Evolutionary conservation across 768 basidiomycete genomes (phyloP), one percentile per base, ranked within the genome.

Genomic region (Boletus insuetus): DNA sequence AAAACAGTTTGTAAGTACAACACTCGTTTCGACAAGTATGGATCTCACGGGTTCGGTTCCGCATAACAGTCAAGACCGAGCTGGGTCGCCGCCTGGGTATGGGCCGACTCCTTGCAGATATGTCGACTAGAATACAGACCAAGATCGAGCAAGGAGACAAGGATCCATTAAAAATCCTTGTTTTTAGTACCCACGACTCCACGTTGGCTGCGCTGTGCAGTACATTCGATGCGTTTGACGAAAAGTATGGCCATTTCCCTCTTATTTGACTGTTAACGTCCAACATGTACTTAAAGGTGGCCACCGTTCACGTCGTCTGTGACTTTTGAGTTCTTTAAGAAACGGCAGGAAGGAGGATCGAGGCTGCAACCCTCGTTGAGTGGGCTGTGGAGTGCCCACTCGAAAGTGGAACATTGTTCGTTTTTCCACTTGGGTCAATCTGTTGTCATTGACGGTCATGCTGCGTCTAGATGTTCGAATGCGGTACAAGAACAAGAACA

Each of bases 61-160:
- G 24, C 37, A 53, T 66, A 56, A 54, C 54, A 87, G 89, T 91
- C 69, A 82, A 82, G 67, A 82, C 82, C 0, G 84, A 86, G 62
- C 89, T 91, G 74, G 86, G 89, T 51, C 79, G 86, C 1, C 77
- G 83, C 38, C 73, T 94, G 6, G 89, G 87, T 1, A 86, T 91
- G 86, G 91, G 91, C 2, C 83, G 81, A 11, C 75, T 92, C 12
- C 77, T 94, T 4, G 74, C 77, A 9, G 87, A 89, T 46, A 66
- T 92, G 39, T 72, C 79, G n/a, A 63, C 67, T 29, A 85, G 82
- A 63, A 85, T 92, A 82, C 76, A 83, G 52, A 66, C 69, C 42
- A 88, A 89, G 67, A 75, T 77, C 1, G 68, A 75, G 10, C 61
- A 74, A 29, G 77, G 74, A 10, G 69, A 71, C 10, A 62, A 70